Conservation (phyloP, 2,329 filamentous ascomycete genomes). For the Hymenotorrendiella dingleyae region DNA sequence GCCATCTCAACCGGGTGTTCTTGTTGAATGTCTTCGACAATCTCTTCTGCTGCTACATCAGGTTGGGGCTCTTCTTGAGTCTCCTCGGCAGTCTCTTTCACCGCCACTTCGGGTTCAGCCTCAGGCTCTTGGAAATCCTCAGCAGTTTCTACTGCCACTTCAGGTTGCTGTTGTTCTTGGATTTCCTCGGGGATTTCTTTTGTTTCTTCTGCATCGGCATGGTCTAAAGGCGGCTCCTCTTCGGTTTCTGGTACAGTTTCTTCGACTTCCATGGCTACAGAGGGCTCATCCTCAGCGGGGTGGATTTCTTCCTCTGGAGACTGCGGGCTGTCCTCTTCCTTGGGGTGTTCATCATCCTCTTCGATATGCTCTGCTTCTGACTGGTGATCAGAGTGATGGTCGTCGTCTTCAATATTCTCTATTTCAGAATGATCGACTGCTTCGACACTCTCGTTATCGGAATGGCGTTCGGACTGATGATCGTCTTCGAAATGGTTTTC, state of each 20-base stretch:
- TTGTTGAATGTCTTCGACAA: slow-evolving; percentile 1
- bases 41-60: slow-evolving; percentile 5
- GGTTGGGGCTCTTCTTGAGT: background rate
- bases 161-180: no score
- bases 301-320: no score
- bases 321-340: no score
- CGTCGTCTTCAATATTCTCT: background rate
- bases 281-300: no score
- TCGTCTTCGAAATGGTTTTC: slow-evolving; percentile 8
- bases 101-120: background rate
- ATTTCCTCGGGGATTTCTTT: no score
- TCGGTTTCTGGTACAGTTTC: background rate
- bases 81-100: background rate
- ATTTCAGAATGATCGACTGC: no score
- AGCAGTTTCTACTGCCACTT: no score
- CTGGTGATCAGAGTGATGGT: background rate
- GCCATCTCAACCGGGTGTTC: no score
- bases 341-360: background rate
- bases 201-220: no score
- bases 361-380: background rate
- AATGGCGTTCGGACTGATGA: background rate
- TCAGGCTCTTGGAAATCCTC: no score
- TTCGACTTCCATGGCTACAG: background rate
- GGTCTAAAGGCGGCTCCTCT: no score
- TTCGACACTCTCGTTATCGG: no score